Evolutionary conservation across 129 eudicot species (phyloP), one percentile per base, ranked within the genome.

Genomic region (Saussurea involucrata): DNA sequence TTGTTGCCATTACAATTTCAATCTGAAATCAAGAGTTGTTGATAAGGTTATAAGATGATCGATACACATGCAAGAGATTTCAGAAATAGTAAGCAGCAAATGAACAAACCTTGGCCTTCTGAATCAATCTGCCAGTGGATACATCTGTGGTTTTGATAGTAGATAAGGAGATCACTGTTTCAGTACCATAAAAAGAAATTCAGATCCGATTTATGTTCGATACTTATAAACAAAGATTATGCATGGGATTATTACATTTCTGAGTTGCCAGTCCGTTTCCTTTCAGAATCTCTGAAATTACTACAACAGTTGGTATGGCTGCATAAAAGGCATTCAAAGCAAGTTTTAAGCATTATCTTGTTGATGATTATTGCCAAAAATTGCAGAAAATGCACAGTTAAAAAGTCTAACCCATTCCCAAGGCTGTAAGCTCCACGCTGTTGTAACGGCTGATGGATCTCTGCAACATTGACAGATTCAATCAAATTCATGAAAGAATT

Each of bases 241-340:
- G 29, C 3, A 29, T 24, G 15, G 17, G 20, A 63, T 74, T 27
- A 80, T 74, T 74, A 80, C 84, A 22, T 27, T 80, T 28, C 76
- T 80, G 80, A 74, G 75, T 80, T 68, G 84, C 84, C 22, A 67
- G 4, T 80, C 80, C 84, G 7, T 74, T 70, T 80, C 28, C 76
- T 63, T 80, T 80, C 61, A 67, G 71, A 25, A 74, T 80, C 71
- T 80, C 76, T 25, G 80, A 80, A 55, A 80, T 80, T 24, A 67
- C 12, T 15, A 80, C 71, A 74, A 58, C 80, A 36, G 80, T 80
- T 36, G 84, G 84, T 67, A 80, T 80, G 34, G 76, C 84, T 80
- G 84, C 66, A 66, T 7, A 44, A 15, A 20, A 65, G 69, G 28
- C 24, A 22, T 20, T 44, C 2, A 31, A 49, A 49, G 8, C 44